Conservation (phyloP, 768 basidiomycete species). For the Agaricus sinodeliciosus region DNA sequence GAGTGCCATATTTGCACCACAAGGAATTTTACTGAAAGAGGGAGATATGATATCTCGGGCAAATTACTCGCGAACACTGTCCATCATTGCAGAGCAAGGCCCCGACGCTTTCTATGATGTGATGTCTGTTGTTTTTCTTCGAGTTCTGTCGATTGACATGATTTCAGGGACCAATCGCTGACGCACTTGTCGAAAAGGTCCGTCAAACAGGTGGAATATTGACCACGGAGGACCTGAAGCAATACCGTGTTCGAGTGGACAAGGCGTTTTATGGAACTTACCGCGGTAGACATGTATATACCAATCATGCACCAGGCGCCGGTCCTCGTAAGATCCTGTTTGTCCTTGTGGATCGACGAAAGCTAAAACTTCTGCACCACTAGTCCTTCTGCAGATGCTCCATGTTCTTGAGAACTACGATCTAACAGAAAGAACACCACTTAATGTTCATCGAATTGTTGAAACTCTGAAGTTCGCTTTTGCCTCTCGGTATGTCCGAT, state of each 20-base stretch:
- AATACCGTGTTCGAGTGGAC: slow-evolving; percentile 61
- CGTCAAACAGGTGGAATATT: slow-evolving; percentile 73
- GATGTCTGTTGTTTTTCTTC: slow-evolving; percentile 11
- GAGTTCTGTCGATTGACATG: slow-evolving; percentile 12
- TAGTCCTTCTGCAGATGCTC: slow-evolving; percentile 85
- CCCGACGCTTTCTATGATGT: slow-evolving; percentile 80
- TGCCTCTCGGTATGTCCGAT: slow-evolving; percentile 33
- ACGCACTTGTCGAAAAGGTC: slow-evolving; percentile 69
- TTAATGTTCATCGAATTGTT: slow-evolving; percentile 74
- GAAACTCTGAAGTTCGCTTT: slow-evolving; percentile 80
- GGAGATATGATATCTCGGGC: slow-evolving; percentile 69
- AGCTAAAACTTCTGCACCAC: neutral
- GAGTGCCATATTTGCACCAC: slow-evolving; percentile 76
- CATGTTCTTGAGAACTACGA: slow-evolving; percentile 81
- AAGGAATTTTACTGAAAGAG: slow-evolving; percentile 60
- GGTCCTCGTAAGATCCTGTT: slow-evolving; percentile 49
- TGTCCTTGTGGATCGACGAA: neutral
- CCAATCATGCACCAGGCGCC: slow-evolving; percentile 77
- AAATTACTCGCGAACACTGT: slow-evolving; percentile 75
- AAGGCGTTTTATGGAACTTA: slow-evolving; percentile 78
- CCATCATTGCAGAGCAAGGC: slow-evolving; percentile 67
- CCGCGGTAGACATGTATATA: slow-evolving; percentile 73
- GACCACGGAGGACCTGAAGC: slow-evolving; percentile 63
- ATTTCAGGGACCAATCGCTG: slow-evolving; percentile 69
- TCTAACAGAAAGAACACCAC: slow-evolving; percentile 42